A percentile compares a stretch with the other conserved stretches of the same genome.
Evolutionary conservation across 192 early-diverging fungal species (phyloP).

Genomic region (Gaertneriomyces semiglobifer): DNA sequence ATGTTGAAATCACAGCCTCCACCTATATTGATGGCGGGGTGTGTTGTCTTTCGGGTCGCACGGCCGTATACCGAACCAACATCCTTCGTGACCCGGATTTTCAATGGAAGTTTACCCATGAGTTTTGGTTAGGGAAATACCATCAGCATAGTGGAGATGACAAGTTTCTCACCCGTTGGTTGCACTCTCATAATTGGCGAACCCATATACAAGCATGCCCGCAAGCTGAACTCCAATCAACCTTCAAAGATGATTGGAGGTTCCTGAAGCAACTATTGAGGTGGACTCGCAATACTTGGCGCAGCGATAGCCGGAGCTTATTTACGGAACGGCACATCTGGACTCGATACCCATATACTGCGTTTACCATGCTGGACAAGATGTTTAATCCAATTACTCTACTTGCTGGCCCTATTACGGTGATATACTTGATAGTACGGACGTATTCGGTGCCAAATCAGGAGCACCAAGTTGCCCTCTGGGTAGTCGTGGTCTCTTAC

Average conservation of each 20-base stretch:
- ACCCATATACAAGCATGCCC: slow-evolving; percentile 66
- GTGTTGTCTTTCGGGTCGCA: slow-evolving; percentile 69
- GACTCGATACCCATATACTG: slow-evolving; percentile 64
- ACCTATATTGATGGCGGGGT: slow-evolving; percentile 74
- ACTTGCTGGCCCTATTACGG: slow-evolving; percentile 60
- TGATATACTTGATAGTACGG: slow-evolving; percentile 50
- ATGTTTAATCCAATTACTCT: slow-evolving; percentile 71
- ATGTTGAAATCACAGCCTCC: slow-evolving; percentile 69
- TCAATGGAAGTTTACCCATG: slow-evolving; percentile 68
- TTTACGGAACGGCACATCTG: slow-evolving; percentile 65
- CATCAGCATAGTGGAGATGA: slow-evolving; percentile 72
- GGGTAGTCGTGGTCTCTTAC: slow-evolving; percentile 61
- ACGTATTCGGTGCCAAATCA: slow-evolving; percentile 17
- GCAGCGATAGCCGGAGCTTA: slow-evolving; percentile 61
- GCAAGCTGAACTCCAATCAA: slow-evolving; percentile 65
- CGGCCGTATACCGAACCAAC: slow-evolving; percentile 65
- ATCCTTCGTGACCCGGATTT: slow-evolving; percentile 70
- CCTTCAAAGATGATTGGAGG: slow-evolving; percentile 74
- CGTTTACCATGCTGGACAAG: slow-evolving; percentile 75
- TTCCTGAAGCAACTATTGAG: slow-evolving; percentile 68
- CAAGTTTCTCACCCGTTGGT: slow-evolving; percentile 73
- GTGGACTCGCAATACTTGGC: slow-evolving; percentile 75
- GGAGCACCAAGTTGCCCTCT: slow-evolving; percentile 33
- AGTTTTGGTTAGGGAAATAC: slow-evolving; percentile 69
- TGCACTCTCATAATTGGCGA: slow-evolving; percentile 66